Base-by-base conservation (phyloP, 2,329 filamentous ascomycete species). In the Pyricularia grisea region DNA sequence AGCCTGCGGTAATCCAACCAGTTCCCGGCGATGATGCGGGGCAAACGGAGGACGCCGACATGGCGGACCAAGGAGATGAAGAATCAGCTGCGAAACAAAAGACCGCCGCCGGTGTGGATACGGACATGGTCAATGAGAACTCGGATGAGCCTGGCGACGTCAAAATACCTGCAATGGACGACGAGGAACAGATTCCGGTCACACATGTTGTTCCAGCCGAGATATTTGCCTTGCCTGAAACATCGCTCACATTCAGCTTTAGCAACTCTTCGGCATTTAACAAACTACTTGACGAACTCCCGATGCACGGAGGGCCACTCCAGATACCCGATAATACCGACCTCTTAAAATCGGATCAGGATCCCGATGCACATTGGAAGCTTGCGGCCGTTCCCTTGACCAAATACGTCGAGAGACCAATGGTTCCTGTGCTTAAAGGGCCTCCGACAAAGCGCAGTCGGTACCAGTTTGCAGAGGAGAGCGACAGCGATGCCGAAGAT, bases 321-420 rank as follows among this genome's bases (percentile, higher is more conserved):
- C 82, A 85, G 72, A 79, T 87, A 1, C 86, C 87, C 1, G 67
- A 63, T 12, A 85, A 84, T 67, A 82, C 83, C n/a, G 86, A 89
- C 69, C 76, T 88, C 20, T 82, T 81, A 1, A 82, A 79, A 2
- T 85, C 87, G 9, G 86, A 90, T 67, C 80, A 83, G 69, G 86
- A 90, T 68, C 88, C 90, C 0, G 92, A 94, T 78, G 85, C 88
- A 25, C 82, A 82, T 50, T 94, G 92, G 92, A 90, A 87, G 75
- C 87, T 88, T 4, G 88, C 91, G n/a, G 89, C 93, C 60, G 81
- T 96, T 20, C 91, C 93, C 1, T 85, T 97, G 2, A 97, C 92
- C 74, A 97, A 94, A 77, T 97, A 91, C 76, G 90, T 94, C 0
- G 89, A 92, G 70, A 92, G 92, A 10, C 91, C 92, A 73, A 89